phyloP scores from a whole-genome alignment of 768 basidiomycete species.

The Boletus rufocinnamomeus region DNA sequence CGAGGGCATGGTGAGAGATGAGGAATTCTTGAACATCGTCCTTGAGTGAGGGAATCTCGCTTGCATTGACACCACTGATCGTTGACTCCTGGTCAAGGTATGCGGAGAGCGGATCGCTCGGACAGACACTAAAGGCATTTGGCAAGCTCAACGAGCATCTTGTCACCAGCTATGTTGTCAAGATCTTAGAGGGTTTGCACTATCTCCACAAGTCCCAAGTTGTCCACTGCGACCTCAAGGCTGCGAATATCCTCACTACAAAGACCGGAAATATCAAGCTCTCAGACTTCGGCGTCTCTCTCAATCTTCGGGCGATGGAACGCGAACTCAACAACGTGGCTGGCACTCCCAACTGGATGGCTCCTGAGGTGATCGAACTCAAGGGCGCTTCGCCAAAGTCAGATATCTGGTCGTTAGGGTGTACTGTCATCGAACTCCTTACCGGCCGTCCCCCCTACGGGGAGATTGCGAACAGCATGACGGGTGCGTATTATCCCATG shows the following conservation, averaged over 20 bases:
- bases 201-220: slow-evolving; percentile 90
- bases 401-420: slow-evolving; percentile 95
- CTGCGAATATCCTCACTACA: slow-evolving; percentile 97
- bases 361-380: slow-evolving; percentile 95
- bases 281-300: slow-evolving; percentile 96
- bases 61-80: slow-evolving; percentile 1
- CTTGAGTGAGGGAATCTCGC: slow-evolving; percentile 68
- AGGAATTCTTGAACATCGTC: slow-evolving; percentile 86
- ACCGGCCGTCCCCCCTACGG: slow-evolving; percentile 92
- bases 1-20: slow-evolving; percentile 91
- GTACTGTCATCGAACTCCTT: slow-evolving; percentile 91
- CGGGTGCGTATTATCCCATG: slow-evolving; percentile 53
- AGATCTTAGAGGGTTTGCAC: slow-evolving; percentile 93
- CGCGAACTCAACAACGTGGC: slow-evolving; percentile 82
- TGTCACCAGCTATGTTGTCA: slow-evolving; percentile 91
- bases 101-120: slow-evolving; percentile 94
- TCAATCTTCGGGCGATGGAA: slow-evolving; percentile 91
- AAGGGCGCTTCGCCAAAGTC: slow-evolving; percentile 92
- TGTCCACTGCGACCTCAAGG: slow-evolving; percentile 97
- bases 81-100: slow-evolving; percentile 54
- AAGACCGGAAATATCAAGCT: slow-evolving; percentile 98
- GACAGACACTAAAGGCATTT: slow-evolving; percentile 90
- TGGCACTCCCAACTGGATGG: slow-evolving; percentile 99
- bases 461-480: slow-evolving; percentile 87
- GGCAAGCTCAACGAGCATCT: slow-evolving; percentile 91